phyloP scores from a whole-genome alignment of 2,329 filamentous ascomycete genomes.

The Xylariaceae sp. region DNA sequence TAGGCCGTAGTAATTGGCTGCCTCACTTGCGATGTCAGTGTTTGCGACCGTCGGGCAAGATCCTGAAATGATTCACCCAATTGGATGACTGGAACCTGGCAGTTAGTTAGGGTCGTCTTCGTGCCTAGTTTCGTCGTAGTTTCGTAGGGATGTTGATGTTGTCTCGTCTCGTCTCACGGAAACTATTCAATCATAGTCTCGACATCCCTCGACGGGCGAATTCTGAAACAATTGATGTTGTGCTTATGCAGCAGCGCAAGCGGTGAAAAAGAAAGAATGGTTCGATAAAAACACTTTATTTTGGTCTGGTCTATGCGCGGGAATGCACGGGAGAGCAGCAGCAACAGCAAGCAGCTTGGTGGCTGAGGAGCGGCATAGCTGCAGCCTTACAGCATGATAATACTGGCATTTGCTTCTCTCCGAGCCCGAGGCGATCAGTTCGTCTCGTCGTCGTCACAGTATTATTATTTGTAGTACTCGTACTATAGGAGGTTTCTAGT shows the following conservation, averaged over 20 bases:
- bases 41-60: background rate
- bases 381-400: background rate
- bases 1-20: background rate
- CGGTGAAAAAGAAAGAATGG: background rate
- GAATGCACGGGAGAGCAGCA: background rate
- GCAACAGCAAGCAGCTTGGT: background rate
- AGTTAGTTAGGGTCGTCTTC: background rate
- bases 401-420: background rate
- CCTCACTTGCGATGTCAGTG: background rate
- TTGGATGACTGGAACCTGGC: background rate
- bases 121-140: too few species aligned
- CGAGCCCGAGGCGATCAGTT: background rate
- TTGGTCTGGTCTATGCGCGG: background rate
- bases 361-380: slow-evolving; percentile 8
- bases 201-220: background rate
- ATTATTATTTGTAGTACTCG: too few species aligned
- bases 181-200: background rate
- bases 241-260: slow-evolving; percentile 1
- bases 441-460: too few species aligned
- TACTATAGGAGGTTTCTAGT: too few species aligned
- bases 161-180: background rate
- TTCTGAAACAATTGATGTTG: slow-evolving; percentile 16
- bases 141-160: too few species aligned
- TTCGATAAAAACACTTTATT: background rate
- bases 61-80: background rate